Evolutionary conservation across 441 rosid genomes (phyloP).

Genomic region (Rhodomyrtus psidioides): DNA sequence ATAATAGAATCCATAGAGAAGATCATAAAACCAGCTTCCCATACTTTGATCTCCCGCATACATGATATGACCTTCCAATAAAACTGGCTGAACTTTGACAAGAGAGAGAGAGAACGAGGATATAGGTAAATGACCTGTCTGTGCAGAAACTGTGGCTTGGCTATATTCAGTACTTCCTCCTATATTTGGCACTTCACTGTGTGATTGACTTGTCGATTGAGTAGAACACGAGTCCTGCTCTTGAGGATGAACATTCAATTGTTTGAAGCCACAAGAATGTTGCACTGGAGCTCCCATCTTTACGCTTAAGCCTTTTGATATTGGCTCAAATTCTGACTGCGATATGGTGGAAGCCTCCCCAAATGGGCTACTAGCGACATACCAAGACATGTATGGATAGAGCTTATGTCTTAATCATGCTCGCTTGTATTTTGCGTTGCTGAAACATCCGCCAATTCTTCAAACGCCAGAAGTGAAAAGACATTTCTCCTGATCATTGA

Average conservation of each 20-base stretch:
- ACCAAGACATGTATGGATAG: conserved; percentile 13
- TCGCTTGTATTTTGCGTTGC: conserved; percentile 27
- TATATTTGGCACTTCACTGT: conserved; percentile 39
- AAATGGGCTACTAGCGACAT: conserved; percentile 17
- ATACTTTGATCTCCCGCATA: background rate
- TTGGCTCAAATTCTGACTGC: conserved; percentile 12
- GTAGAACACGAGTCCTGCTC: conserved; percentile 61
- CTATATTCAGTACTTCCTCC: conserved; percentile 28
- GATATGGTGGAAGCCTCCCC: conserved; percentile 32
- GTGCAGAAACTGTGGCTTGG: conserved; percentile 17
- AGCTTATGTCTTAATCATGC: conserved; percentile 22
- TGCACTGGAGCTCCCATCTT: conserved; percentile 38
- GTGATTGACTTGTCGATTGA: conserved; percentile 67
- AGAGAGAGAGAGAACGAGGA: background rate
- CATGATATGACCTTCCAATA: background rate
- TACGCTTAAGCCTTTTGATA: conserved; percentile 36
- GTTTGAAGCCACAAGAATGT: conserved; percentile 27
- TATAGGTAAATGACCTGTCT: conserved; percentile 22
- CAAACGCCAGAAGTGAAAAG: background rate
- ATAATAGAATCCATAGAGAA: background rate
- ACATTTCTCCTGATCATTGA: background rate
- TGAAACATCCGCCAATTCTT: conserved; percentile 5
- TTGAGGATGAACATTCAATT: conserved; percentile 35
- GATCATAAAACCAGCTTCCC: background rate
- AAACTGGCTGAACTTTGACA: background rate